phyloP scores from a whole-genome alignment of 768 basidiomycete species.

The Russula abietina region DNA sequence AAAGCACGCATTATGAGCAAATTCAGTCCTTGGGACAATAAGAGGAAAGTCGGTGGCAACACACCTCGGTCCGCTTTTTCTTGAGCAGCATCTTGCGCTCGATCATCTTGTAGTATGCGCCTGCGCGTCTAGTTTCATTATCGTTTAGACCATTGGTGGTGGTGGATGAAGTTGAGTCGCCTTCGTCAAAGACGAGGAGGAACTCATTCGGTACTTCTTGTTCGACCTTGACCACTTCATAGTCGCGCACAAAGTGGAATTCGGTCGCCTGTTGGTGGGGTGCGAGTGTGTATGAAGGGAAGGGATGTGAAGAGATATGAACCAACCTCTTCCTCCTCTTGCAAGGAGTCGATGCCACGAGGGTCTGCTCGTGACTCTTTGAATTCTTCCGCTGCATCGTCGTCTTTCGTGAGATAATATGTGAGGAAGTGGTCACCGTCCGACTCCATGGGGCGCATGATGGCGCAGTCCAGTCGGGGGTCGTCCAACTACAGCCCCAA shows the following conservation, averaged over 20 bases:
- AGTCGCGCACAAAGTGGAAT: conserved; percentile 77
- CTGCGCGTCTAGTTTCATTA: conserved; percentile 34
- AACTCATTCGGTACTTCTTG: conserved; percentile 84
- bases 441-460: conserved; percentile 80
- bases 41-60: conserved; percentile 26
- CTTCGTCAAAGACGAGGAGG: conserved; percentile 63
- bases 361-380: conserved; percentile 47
- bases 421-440: conserved; percentile 85
- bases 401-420: conserved; percentile 75
- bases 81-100: conserved; percentile 84
- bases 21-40: background rate
- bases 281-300: background rate
- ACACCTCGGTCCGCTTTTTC: conserved; percentile 75
- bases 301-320: background rate
- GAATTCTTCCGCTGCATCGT: conserved; percentile 61
- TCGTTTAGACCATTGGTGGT: background rate
- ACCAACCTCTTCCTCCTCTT: conserved; percentile 50
- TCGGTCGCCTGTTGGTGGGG: conserved; percentile 47
- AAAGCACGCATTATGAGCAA: conserved; percentile 13
- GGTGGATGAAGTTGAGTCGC: conserved; percentile 26
- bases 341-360: conserved; percentile 40
- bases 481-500: conserved; percentile 51
- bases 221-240: conserved; percentile 81
- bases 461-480: conserved; percentile 77
- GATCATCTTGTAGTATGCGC: conserved; percentile 86